Percentiles rank a stretch among this genome's conserved stretches.
Conservation (phyloP, 2,329 filamentous ascomycete genomes). For the Aspergillus nomiae region DNA sequence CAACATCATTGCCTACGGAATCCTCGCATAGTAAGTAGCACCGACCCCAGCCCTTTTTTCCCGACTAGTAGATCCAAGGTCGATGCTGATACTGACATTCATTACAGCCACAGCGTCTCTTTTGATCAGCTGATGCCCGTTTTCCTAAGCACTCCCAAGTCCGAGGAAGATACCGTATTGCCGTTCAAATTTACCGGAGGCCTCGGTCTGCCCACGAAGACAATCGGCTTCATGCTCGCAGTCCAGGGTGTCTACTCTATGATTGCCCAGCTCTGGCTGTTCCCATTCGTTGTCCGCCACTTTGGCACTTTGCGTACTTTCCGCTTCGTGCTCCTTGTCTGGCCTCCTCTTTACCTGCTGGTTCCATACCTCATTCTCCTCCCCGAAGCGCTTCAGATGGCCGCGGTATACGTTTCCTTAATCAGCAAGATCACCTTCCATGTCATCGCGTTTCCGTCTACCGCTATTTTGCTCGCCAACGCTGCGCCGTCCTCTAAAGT, state of each 20-base stretch:
- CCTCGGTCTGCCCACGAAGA: slow-evolving; percentile 78
- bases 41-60: background rate
- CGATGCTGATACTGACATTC: slow-evolving; percentile 52
- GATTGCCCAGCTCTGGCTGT: slow-evolving; percentile 79
- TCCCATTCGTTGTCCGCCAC: slow-evolving; percentile 73
- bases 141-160: slow-evolving; percentile 73
- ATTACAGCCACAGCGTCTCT: slow-evolving; percentile 84
- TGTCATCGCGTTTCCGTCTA: slow-evolving; percentile 87
- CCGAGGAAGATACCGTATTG: slow-evolving; percentile 56
- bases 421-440: slow-evolving; percentile 93
- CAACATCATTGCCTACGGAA: slow-evolving; percentile 86
- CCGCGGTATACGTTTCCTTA: slow-evolving; percentile 74
- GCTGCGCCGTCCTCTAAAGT: slow-evolving; percentile 80
- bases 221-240: slow-evolving; percentile 84
- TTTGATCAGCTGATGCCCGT: slow-evolving; percentile 93
- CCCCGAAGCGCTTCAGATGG: slow-evolving; percentile 69
- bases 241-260: slow-evolving; percentile 89
- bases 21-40: slow-evolving; percentile 83
- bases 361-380: slow-evolving; percentile 89
- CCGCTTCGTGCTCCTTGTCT: slow-evolving; percentile 75
- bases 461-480: slow-evolving; percentile 86
- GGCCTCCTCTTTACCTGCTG: slow-evolving; percentile 83
- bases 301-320: slow-evolving; percentile 82
- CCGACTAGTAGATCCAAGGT: background rate
- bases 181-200: slow-evolving; percentile 90